phyloP scores from a whole-genome alignment of 225 moss, liverwort and hornwort genomes.

The Bryoerythrophyllum caledonicum region DNA sequence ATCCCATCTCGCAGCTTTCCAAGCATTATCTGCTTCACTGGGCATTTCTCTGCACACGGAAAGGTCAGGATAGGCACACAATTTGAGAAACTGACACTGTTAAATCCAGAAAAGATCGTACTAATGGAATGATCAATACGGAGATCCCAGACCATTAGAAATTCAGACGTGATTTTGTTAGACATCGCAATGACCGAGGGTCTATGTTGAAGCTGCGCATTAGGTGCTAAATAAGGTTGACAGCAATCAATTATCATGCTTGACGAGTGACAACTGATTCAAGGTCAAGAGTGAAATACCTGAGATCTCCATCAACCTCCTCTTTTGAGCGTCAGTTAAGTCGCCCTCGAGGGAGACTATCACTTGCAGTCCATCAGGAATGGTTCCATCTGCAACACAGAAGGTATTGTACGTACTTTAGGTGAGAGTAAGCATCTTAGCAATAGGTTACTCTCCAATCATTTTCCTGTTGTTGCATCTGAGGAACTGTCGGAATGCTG shows the following conservation, averaged over 20 bases:
- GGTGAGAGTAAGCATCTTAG: constrained; percentile 7
- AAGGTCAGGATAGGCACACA: constrained; percentile 14
- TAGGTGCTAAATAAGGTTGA: background rate
- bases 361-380: constrained; percentile 71
- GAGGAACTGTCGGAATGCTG: constrained; percentile 1
- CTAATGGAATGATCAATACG: background rate
- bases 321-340: constrained; percentile 62
- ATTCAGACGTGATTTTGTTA: background rate
- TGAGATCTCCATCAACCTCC: constrained; percentile 63
- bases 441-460: background rate
- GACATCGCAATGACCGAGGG: background rate
- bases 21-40: constrained; percentile 79
- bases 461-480: constrained; percentile 2
- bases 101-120: background rate
- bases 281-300: constrained; percentile 35
- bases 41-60: constrained; percentile 57
- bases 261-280: background rate
- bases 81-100: background rate
- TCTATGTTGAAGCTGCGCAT: background rate
- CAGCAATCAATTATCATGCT: constrained; percentile 8
- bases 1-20: constrained; percentile 78
- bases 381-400: constrained; percentile 49
- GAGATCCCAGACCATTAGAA: constrained; percentile 6
- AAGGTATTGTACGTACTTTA: background rate
- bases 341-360: constrained; percentile 70